Conservation (phyloP, 768 basidiomycete genomes). For the Psilocybe cyanescens region DNA sequence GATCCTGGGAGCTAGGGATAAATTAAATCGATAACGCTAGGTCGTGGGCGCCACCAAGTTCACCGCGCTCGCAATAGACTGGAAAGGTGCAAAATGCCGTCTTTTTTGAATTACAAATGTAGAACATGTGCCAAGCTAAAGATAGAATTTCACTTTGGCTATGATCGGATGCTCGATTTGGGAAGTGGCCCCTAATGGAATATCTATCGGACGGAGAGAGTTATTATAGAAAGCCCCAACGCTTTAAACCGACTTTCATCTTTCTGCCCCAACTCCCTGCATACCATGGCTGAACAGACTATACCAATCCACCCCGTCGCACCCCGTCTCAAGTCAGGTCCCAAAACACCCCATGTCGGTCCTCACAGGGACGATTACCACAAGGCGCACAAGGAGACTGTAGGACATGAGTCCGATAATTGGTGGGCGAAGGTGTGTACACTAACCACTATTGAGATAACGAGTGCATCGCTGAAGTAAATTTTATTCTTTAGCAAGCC, state of each 20-base stretch:
- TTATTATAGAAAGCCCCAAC: constrained; percentile 21
- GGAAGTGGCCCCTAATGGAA: constrained; percentile 19
- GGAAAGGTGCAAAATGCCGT: background rate
- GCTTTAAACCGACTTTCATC: constrained; percentile 15
- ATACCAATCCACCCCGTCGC: constrained; percentile 72
- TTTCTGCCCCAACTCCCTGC: constrained; percentile 16
- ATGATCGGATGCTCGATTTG: constrained; percentile 25
- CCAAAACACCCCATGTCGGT: constrained; percentile 76
- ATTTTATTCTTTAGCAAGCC: constrained; percentile 53
- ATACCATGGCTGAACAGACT: constrained; percentile 43
- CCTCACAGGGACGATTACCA: constrained; percentile 80
- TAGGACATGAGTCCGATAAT: constrained; percentile 77
- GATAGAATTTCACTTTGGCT: constrained; percentile 19
- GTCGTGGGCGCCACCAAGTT: background rate
- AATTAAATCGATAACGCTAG: constrained; percentile 1
- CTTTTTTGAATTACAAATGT: constrained; percentile 3
- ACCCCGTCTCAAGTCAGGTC: constrained; percentile 64
- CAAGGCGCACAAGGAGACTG: constrained; percentile 64
- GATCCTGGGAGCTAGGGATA: background rate
- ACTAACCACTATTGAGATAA: background rate
- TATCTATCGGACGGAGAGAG: constrained; percentile 15
- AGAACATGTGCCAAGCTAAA: constrained; percentile 24
- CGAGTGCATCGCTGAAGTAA: background rate
- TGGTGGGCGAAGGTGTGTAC: constrained; percentile 85
- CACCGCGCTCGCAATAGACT: background rate